Conservation (phyloP, 2,329 filamentous ascomycete genomes). For the Penicillium sp. region DNA sequence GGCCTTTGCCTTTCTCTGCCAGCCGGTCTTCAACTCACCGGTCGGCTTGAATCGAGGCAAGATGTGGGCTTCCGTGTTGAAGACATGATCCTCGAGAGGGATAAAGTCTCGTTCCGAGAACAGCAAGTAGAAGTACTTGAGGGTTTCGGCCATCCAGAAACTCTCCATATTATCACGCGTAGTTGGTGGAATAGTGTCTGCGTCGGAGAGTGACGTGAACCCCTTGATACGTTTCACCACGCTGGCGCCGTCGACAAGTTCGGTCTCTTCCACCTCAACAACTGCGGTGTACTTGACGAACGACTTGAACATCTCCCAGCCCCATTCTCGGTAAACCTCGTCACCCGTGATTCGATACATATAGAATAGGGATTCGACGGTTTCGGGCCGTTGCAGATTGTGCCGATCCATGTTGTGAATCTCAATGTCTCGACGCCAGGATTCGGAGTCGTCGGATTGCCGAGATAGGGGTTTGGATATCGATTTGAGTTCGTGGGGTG, state of each 20-base stretch:
- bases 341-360: constrained; percentile 98
- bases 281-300: constrained; percentile 84
- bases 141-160: constrained; percentile 96
- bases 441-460: constrained; percentile 21
- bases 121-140: constrained; percentile 95
- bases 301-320: constrained; percentile 95
- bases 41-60: constrained; percentile 79
- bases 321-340: constrained; percentile 84
- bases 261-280: constrained; percentile 51
- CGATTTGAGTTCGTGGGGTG: constrained; percentile 29
- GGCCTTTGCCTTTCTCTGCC: constrained; percentile 26
- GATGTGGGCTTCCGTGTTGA: constrained; percentile 94
- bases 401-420: constrained; percentile 80
- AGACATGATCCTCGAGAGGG: constrained; percentile 77
- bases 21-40: constrained; percentile 38
- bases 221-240: constrained; percentile 44
- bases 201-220: constrained; percentile 75
- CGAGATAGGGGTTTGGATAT: constrained; percentile 32
- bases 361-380: constrained; percentile 92
- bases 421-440: constrained; percentile 71
- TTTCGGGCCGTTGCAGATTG: constrained; percentile 93
- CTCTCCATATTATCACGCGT: constrained; percentile 93
- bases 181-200: constrained; percentile 62
- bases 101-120: constrained; percentile 80
- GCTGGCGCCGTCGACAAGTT: constrained; percentile 3